These are phyloP conservation scores for Penicillium vulpinum DNA, from an alignment of 2,329 filamentous ascomycete species.

Conservation along the genomic window DNA sequence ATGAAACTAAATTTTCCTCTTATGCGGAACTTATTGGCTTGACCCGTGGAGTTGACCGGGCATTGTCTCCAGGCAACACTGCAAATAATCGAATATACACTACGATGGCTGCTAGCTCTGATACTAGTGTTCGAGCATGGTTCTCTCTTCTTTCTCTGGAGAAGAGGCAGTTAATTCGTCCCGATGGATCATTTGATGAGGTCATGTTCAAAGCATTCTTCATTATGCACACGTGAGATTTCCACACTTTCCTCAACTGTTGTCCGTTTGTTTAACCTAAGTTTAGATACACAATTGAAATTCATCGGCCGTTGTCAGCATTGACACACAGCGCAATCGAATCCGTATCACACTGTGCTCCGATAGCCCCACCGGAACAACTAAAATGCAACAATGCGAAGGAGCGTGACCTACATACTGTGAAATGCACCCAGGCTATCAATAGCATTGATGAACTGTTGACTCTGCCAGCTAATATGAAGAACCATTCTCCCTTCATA, in stretches of 20 bases:
- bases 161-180: conserved; percentile 45
- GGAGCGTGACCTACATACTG: conserved; percentile 39
- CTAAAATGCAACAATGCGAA: conserved; percentile 10
- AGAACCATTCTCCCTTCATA: conserved; percentile 41
- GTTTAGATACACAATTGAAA: conserved; percentile 35
- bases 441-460: conserved; percentile 41
- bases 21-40: conserved; percentile 32
- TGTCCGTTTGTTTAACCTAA: background rate
- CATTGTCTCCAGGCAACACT: conserved; percentile 22
- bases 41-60: conserved; percentile 22
- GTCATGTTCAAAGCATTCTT: conserved; percentile 84
- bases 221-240: conserved; percentile 53
- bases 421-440: conserved; percentile 38
- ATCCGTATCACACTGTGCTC: conserved; percentile 38
- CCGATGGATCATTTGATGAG: conserved; percentile 52
- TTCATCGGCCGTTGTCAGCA: conserved; percentile 43
- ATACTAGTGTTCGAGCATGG: conserved; percentile 39
- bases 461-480: conserved; percentile 36
- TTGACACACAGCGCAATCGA: conserved; percentile 43
- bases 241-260: conserved; percentile 35
- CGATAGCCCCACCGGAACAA: conserved; percentile 14
- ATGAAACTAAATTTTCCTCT: conserved; percentile 29
- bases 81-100: background rate
- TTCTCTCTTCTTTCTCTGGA: conserved; percentile 38
- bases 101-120: background rate